Conservation (phyloP, 2,329 filamentous ascomycete genomes). For the Coniochaeta sp. region DNA sequence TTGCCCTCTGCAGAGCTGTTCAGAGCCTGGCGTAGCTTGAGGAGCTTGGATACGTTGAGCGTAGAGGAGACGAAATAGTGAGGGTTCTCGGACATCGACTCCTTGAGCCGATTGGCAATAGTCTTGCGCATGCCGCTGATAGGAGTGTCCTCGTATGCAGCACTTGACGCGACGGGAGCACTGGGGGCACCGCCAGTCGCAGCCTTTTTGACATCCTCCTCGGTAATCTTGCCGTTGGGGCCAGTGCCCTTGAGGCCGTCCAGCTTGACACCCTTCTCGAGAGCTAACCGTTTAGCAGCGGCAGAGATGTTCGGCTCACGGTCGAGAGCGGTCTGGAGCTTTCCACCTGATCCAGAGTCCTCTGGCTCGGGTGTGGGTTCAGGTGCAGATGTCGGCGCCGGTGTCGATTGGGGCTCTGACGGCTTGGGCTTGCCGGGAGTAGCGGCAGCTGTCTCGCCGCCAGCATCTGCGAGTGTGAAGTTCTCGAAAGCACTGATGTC, state of each 20-base stretch:
- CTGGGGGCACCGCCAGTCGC: conserved; percentile 47
- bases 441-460: conserved; percentile 63
- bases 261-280: conserved; percentile 75
- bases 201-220: conserved; percentile 87
- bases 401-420: conserved; percentile 54
- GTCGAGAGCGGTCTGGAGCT: conserved; percentile 76
- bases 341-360: conserved; percentile 65
- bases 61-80: conserved; percentile 95
- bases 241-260: conserved; percentile 80
- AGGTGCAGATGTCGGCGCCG: conserved; percentile 50
- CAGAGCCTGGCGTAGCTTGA: conserved; percentile 91
- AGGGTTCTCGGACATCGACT: conserved; percentile 89
- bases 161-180: conserved; percentile 44
- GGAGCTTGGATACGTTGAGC: conserved; percentile 87
- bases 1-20: conserved; percentile 83
- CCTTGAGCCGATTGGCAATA: conserved; percentile 82
- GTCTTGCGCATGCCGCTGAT: conserved; percentile 95
- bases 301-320: conserved; percentile 68
- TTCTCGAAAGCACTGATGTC: conserved; percentile 83
- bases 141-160: conserved; percentile 76
- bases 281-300: conserved; percentile 72
- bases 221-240: conserved; percentile 77
- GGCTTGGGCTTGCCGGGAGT: conserved; percentile 58
- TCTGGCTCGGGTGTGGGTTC: conserved; percentile 51
- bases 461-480: conserved; percentile 85